Percentiles rank a stretch among this genome's conserved stretches.
Conservation (phyloP, 495 filamentous ascomycete genomes). For the Platismatia glauca region DNA sequence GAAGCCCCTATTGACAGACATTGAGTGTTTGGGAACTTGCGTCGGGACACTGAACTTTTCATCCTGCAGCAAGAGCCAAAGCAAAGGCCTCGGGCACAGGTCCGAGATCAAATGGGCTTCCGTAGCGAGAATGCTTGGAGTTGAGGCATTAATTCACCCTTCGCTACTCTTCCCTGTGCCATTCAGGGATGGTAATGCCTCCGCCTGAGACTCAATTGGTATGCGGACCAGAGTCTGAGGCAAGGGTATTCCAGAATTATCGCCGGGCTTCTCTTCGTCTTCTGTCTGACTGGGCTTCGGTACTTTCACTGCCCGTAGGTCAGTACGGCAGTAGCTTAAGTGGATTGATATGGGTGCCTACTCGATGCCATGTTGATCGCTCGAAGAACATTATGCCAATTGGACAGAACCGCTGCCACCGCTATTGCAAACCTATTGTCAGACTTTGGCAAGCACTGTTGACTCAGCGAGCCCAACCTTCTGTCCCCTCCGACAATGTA, state of each 20-base stretch:
- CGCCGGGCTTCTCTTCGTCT: slow-evolving; percentile 32
- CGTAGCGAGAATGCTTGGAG: background rate
- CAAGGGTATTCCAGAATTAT: slow-evolving; percentile 40
- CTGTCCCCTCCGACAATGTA: slow-evolving; percentile 84
- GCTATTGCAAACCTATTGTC: slow-evolving; percentile 41
- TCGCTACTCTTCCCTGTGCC: slow-evolving; percentile 7
- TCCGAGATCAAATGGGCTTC: background rate
- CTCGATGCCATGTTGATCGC: slow-evolving; percentile 94
- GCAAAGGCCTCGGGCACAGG: background rate
- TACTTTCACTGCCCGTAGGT: slow-evolving; percentile 42
- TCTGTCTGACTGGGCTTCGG: slow-evolving; percentile 42
- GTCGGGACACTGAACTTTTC: background rate
- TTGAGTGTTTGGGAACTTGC: background rate
- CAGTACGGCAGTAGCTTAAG: background rate
- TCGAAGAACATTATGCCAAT: slow-evolving; percentile 91
- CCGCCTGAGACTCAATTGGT: slow-evolving; percentile 46
- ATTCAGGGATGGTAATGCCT: slow-evolving; percentile 9
- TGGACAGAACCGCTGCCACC: slow-evolving; percentile 85
- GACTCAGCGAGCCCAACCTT: slow-evolving; percentile 48
- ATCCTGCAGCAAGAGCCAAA: background rate
- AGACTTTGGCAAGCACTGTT: slow-evolving; percentile 12
- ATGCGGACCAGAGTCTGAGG: slow-evolving; percentile 78
- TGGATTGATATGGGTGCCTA: slow-evolving; percentile 40
- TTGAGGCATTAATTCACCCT: slow-evolving; percentile 3
- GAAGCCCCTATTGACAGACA: too few species aligned